phyloP scores from a whole-genome alignment of 2,329 filamentous ascomycete genomes.

The Fusarium subtropicale region DNA sequence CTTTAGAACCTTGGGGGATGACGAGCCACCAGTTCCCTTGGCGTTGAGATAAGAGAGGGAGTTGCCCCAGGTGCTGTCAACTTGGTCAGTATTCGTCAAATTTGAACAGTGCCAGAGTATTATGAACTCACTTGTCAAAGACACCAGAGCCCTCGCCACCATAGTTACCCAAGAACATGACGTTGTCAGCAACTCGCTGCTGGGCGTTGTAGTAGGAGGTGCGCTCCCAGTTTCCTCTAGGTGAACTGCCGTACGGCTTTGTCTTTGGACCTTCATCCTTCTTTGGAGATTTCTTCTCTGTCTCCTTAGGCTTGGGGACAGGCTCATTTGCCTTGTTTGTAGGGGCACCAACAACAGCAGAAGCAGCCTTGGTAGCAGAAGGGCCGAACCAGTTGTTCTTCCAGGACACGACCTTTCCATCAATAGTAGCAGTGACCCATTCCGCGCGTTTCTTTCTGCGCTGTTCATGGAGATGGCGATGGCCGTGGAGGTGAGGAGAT shows the following conservation, averaged over 20 bases:
- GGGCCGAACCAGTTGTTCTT: slow-evolving; percentile 63
- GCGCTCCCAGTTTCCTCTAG: slow-evolving; percentile 55
- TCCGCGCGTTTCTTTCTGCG: slow-evolving; percentile 59
- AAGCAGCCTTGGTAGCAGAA: slow-evolving; percentile 36
- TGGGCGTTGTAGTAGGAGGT: slow-evolving; percentile 60
- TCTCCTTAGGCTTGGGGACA: background rate
- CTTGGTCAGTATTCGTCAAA: slow-evolving; percentile 21
- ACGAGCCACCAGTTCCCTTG: slow-evolving; percentile 54
- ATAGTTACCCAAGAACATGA: slow-evolving; percentile 63
- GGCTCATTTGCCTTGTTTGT: slow-evolving; percentile 9
- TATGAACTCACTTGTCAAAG: slow-evolving; percentile 56
- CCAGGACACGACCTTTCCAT: slow-evolving; percentile 69
- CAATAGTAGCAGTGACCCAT: slow-evolving; percentile 67
- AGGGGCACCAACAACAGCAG: slow-evolving; percentile 23
- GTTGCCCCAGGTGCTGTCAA: slow-evolving; percentile 56
- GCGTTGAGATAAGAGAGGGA: slow-evolving; percentile 60
- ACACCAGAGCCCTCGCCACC: slow-evolving; percentile 58
- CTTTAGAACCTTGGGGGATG: slow-evolving; percentile 55
- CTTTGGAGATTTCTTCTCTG: slow-evolving; percentile 17
- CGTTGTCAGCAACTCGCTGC: slow-evolving; percentile 54
- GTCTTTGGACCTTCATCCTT: slow-evolving; percentile 14
- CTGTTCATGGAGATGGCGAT: slow-evolving; percentile 63
- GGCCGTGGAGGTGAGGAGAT: slow-evolving; percentile 51
- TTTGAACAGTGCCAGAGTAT: background rate
- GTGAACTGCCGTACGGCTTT: slow-evolving; percentile 25